Conservation (phyloP, 139 green algal species). For the Mesotaenium endlicherianum region DNA sequence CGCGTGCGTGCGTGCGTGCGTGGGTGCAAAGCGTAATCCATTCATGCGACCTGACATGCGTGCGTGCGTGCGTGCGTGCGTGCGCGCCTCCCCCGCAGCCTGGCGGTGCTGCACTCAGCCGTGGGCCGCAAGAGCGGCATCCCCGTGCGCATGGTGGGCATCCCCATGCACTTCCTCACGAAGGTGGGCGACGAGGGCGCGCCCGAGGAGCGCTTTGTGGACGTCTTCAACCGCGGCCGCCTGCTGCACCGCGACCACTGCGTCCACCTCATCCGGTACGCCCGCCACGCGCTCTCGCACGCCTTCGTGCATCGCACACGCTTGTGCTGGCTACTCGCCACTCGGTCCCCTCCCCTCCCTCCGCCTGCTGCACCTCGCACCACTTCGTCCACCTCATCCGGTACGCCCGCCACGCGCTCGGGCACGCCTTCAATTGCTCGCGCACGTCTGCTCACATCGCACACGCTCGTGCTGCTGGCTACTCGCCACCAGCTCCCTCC, state of each 20-base stretch:
- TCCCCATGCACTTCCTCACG: conserved; percentile 62
- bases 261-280: conserved; percentile 20
- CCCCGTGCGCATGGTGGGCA: conserved; percentile 52
- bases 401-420: no score
- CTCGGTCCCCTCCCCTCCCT: no score
- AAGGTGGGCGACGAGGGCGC: conserved; percentile 15
- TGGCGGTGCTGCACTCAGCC: conserved; percentile 62
- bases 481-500: no score
- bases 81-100: background rate
- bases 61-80: background rate
- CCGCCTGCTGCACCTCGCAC: no score
- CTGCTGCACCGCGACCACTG: conserved; percentile 51
- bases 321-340: no score
- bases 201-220: conserved; percentile 55
- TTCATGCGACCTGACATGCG: background rate
- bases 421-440: no score
- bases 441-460: no score
- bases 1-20: background rate
- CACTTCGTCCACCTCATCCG: no score
- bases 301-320: background rate
- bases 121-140: conserved; percentile 60
- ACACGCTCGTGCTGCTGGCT: no score
- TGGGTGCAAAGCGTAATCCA: background rate
- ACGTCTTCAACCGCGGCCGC: conserved; percentile 61
- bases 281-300: background rate